phyloP scores from a whole-genome alignment of 495 filamentous ascomycete genomes.

The Podospora bellae-mahoneyi region DNA sequence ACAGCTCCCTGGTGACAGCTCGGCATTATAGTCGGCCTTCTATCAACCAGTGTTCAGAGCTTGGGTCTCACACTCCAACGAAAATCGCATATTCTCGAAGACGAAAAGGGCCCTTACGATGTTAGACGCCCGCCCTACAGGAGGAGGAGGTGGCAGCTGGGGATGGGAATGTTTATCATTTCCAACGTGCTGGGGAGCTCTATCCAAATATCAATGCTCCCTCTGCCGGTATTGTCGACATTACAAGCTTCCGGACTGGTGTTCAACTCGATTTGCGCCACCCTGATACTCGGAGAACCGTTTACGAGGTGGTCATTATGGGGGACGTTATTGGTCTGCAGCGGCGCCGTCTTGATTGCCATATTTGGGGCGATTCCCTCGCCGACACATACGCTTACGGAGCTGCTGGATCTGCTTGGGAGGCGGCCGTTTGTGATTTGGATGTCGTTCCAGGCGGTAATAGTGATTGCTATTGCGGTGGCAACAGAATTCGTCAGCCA shows the following conservation, averaged over 20 bases:
- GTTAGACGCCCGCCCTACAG: constrained; percentile 80
- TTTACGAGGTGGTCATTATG: constrained; percentile 89
- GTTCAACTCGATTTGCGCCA: constrained; percentile 97
- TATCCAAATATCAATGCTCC: constrained; percentile 95
- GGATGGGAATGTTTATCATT: constrained; percentile 95
- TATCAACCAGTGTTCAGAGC: constrained; percentile 91
- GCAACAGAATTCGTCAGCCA: constrained; percentile 56
- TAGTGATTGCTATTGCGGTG: constrained; percentile 66
- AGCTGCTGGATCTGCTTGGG: constrained; percentile 73
- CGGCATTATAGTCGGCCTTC: constrained; percentile 85
- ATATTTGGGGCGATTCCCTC: constrained; percentile 94
- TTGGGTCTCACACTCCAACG: constrained; percentile 96
- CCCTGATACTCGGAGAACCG: constrained; percentile 86
- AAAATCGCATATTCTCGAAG: constrained; percentile 97
- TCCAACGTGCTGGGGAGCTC: constrained; percentile 92
- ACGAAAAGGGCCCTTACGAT: constrained; percentile 81
- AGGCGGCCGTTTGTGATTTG: constrained; percentile 79
- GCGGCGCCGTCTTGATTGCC: constrained; percentile 83
- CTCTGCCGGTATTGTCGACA: constrained; percentile 90
- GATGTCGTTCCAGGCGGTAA: constrained; percentile 74
- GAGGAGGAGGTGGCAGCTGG: constrained; percentile 93
- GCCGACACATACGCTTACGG: constrained; percentile 81
- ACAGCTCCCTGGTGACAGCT: constrained; percentile 52
- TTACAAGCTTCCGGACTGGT: constrained; percentile 94
- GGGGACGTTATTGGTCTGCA: constrained; percentile 83